Evolutionary conservation across 208 protist genomes (phyloP).

Genomic region (Trypanosoma scelopori): DNA sequence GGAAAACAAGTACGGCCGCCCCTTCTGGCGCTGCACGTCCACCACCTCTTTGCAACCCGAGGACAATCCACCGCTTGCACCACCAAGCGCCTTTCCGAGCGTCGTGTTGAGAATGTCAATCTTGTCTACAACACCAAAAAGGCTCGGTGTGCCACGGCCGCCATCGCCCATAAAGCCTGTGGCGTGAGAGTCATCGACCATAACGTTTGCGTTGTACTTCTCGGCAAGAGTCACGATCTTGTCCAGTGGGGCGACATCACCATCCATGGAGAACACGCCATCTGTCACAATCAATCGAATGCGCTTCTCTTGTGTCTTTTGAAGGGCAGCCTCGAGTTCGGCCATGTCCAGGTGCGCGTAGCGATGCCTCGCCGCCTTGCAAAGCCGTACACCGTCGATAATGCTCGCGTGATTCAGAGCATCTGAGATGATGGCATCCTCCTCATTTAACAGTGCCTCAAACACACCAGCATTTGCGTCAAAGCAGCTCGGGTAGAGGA

Average conservation of each 20-base stretch:
- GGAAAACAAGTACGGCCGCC: slow-evolving; percentile 89
- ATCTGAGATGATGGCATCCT: slow-evolving; percentile 82
- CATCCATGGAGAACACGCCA: slow-evolving; percentile 87
- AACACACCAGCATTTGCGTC: slow-evolving; percentile 92
- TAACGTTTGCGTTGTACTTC: slow-evolving; percentile 69
- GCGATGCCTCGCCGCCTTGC: slow-evolving; percentile 55
- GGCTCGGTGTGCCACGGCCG: slow-evolving; percentile 61
- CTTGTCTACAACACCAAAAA: slow-evolving; percentile 53
- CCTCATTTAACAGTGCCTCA: slow-evolving; percentile 63
- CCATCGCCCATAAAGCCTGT: slow-evolving; percentile 80
- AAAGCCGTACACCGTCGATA: slow-evolving; percentile 89
- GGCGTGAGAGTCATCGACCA: slow-evolving; percentile 85
- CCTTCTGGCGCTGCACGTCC: slow-evolving; percentile 72
- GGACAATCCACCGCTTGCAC: slow-evolving; percentile 54
- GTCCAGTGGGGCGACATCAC: slow-evolving; percentile 81
- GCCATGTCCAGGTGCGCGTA: slow-evolving; percentile 82
- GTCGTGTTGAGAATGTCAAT: slow-evolving; percentile 85
- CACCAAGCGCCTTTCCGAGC: slow-evolving; percentile 79
- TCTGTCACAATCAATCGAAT: slow-evolving; percentile 85
- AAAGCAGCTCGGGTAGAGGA: slow-evolving; percentile 90
- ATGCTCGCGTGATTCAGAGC: slow-evolving; percentile 89
- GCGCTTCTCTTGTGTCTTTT: slow-evolving; percentile 43
- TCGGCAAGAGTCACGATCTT: slow-evolving; percentile 76
- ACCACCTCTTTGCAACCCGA: slow-evolving; percentile 64
- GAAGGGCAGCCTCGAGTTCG: slow-evolving; percentile 69